Base-by-base conservation (phyloP, 768 basidiomycete species). In the Tricholoma flavovirens region DNA sequence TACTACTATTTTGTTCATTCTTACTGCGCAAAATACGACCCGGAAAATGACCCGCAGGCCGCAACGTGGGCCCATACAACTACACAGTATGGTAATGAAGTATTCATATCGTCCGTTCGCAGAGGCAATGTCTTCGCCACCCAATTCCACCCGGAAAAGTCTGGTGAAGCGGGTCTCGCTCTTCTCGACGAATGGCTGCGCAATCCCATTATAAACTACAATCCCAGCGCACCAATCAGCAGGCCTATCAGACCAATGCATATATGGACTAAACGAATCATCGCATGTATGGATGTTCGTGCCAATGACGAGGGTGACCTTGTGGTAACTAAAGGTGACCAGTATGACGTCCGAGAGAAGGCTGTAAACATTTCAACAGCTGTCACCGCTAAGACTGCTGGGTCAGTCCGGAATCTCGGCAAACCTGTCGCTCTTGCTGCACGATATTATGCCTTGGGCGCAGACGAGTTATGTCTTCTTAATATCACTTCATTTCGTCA, bases 401-500 rank as follows among this genome's bases (percentile, higher is more conserved):
- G 90, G 24, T 82, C 83, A 0, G 97, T 99, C 11, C 88, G 96
- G 63, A 98, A 99, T 71, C 87, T 99, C 49, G 97, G 97, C 51
- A 98, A 97, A 73, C 97, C 97, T 17, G 92, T 99, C 64, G 84
- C 90, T 26, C 85, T 98, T 57, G 88, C 95, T 2, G 82, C 80
- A 49, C 84, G 83, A 61, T 98, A 99, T 75, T 98, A 87, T 72
- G 69, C 74, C 10, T 83, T 85, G 30, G 94, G 94, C 30, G 96
- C 96, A 46, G 97, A 99, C 71, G 97, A 99, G 73, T 78, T 99
- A 33, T 97, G 93, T 69, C 85, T 99, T 60, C 87, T 99, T 68
- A 99, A 99, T 74, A 99, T 99, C 78, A 99, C 97, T 14, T 97
- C 96, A 59, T 99, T 99, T 83, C 90, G 97, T 59, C 88, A 90